These are phyloP conservation scores for slime mould (Dictyostelium discoideum) DNA, from an alignment of 78 protist species.

Conservation along the genomic window dicty_2.7 NC_007091.3:3405501-3406000, in stretches of 20 bases:
- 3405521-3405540: slow-evolving; percentile 7
- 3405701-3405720: background rate
- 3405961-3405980: too few species aligned
- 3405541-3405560: slow-evolving; percentile 16
- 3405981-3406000: background rate
- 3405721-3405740: background rate
- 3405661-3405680: slow-evolving; percentile 13
- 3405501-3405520: slow-evolving; percentile 57
- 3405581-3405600: background rate
- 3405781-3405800: slow-evolving; percentile 23
- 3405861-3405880: background rate
- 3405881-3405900: background rate
- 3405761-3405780: background rate
- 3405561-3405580: background rate
- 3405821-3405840: slow-evolving; percentile 11
- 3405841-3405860: background rate
- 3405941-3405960: too few species aligned
- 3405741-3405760: background rate
- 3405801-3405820: slow-evolving; percentile 62
- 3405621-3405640: slow-evolving; percentile 21
- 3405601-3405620: background rate
- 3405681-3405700: slow-evolving; percentile 40
- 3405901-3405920: too few species aligned
- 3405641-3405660: slow-evolving; percentile 60
- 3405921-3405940: too few species aligned